Base-by-base conservation (phyloP, 495 filamentous ascomycete genomes). In the Polyplosphaeria fusca region DNA sequence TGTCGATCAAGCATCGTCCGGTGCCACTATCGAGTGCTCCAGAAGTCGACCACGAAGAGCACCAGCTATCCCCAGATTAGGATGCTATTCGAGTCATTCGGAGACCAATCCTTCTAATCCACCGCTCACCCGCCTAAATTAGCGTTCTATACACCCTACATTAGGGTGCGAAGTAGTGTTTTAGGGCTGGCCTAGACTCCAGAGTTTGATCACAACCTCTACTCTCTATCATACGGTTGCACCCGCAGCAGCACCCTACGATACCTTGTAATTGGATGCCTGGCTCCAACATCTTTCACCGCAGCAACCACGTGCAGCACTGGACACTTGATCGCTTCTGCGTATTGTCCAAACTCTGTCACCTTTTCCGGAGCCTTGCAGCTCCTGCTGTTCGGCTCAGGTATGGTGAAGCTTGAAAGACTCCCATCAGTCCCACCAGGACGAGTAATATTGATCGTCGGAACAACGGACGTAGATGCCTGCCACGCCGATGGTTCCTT, bases 241-340 rank as follows among this genome's bases (percentile, higher is more conserved):
- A 35, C 30, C 7, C 14, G 30, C 25, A 54, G 35, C 27, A 54
- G 24, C 16, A 54, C 51, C 18, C 51, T 54, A 12, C 40, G 13
- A 35, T 54, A 54, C 27, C 40, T 54, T 16, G 39, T 44, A 4
- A 54, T 54, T 9, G 51, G 38, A 45, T 44, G 7, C 40, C n/a
- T 9, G 2, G 16, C 39, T 9, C 19, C 20, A 16, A 19, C 9
- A 30, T 28, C 51, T 19, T 54, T 54, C 12, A 54, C 40, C 13
- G 22, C 23, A 20, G 45, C 38, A 19, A 54, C n/a, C 1, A 54
- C 22, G 30, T 54, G 39, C 18, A 54, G 18, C 4, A 28, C 24
- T 5, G 39, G 25, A 20, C 51, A 54, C n/a, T 44, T 45, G 22
- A 13, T 9, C 23, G 27, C 18, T n/a, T 44, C 39, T n/a, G 25